Percentiles rank a stretch among this genome's conserved stretches.
Conservation (phyloP, 177 flowering plant genomes). For the Telopea speciosissima region DNA sequence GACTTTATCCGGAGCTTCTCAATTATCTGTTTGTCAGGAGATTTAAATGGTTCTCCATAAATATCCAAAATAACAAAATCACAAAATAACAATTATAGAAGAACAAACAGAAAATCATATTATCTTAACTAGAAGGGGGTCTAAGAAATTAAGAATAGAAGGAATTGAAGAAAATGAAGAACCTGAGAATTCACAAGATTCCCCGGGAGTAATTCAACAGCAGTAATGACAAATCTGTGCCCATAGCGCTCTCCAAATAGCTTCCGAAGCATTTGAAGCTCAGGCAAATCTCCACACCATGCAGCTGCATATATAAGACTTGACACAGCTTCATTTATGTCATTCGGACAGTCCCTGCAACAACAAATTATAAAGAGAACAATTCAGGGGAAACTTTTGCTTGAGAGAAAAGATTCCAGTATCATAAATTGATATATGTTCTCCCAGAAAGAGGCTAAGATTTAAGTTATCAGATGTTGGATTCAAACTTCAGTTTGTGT, state of each 20-base stretch:
- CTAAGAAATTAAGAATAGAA: neutral
- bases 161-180: neutral
- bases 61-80: neutral
- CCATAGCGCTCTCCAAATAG: constrained; percentile 72
- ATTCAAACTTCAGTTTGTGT: neutral
- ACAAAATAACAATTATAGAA: neutral
- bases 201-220: constrained; percentile 57
- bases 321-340: constrained; percentile 78
- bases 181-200: constrained; percentile 72
- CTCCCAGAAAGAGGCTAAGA: neutral
- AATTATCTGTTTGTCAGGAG: constrained; percentile 34
- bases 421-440: neutral
- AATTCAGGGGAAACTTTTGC: neutral
- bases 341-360: constrained; percentile 75
- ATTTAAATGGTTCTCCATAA: neutral
- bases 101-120: neutral
- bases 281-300: constrained; percentile 81
- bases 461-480: neutral
- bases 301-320: constrained; percentile 80
- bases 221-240: constrained; percentile 35
- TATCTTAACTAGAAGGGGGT: neutral
- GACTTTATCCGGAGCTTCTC: constrained; percentile 38
- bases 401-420: too few species aligned
- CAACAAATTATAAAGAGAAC: neutral
- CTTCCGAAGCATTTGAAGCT: constrained; percentile 54